Conservation (phyloP, 495 filamentous ascomycete genomes). For the Xanthoparmelia taractica region DNA sequence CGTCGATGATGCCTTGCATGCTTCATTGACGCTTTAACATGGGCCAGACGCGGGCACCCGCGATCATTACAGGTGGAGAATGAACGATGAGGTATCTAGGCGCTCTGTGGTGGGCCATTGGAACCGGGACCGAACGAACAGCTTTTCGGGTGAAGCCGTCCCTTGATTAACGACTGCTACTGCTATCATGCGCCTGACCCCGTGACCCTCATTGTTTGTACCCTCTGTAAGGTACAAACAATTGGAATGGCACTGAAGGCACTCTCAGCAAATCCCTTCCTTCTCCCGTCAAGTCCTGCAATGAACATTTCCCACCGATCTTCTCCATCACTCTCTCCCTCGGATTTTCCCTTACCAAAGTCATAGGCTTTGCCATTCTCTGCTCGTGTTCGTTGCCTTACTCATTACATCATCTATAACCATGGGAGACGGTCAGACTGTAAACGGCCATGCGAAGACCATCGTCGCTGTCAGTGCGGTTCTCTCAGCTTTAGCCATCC, state of each 20-base stretch:
- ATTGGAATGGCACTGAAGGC: neutral
- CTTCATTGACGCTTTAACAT: neutral
- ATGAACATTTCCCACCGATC: neutral
- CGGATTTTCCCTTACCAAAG: neutral
- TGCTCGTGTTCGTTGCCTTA: neutral
- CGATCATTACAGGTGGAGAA: neutral
- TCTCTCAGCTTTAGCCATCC: constrained; percentile 28
- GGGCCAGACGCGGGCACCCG: neutral
- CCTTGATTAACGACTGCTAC: neutral
- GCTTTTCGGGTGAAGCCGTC: neutral
- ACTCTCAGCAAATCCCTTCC: neutral
- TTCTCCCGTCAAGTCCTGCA: neutral
- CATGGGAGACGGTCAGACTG: constrained; percentile 10
- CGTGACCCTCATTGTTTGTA: neutral
- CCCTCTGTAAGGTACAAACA: neutral
- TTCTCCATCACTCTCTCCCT: neutral
- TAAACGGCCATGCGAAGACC: neutral
- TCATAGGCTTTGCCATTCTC: neutral
- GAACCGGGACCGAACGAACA: neutral
- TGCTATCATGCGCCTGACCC: neutral
- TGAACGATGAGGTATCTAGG: neutral
- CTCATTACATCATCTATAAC: neutral
- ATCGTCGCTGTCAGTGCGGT: constrained; percentile 27
- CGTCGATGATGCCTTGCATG: neutral
- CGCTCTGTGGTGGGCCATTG: neutral